Evolutionary conservation across 768 basidiomycete genomes (phyloP), one percentile per base, ranked within the genome.

Genomic region (Lentinula detonsa): DNA sequence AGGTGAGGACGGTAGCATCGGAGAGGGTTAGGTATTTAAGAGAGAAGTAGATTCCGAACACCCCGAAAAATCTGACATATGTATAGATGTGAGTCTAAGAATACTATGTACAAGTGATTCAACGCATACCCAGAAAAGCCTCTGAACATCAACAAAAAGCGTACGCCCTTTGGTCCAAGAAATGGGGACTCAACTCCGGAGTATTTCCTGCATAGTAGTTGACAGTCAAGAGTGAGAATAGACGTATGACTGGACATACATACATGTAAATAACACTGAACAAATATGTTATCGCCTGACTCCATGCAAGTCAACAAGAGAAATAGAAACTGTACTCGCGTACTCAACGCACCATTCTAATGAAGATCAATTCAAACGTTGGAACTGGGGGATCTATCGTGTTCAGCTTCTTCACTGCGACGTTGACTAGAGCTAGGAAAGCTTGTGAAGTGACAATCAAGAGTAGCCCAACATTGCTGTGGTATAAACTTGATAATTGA

Each of bases 1-100:
- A 95, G 0, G 85, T 85, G 51, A 96, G 74, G 4, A 90, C 88
- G 0, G 85, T 87, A 0, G 90, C 84, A 69, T 95, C 93, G 1
- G 88, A 87, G 0, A 95, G 76, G 0, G 89, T 88, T 3, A 94
- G 79, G 70, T 87, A 90, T 70, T 85, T 79, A 10, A 93, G 73
- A 1, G 89, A 84, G 66, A 83, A 88, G 69, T 88, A 90, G n/a
- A 83, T 74, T 15, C 86, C 84, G 60, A 83, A 84, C 5, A 92
- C 72, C 4, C 86, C 87, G 57, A 91, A 80, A 70, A 92, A 95
- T 2, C 88, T 59, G 5, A 37, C 64, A 64, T 10, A 28, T 10
- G 10, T 7, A 21, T 39, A 4, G 46, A 15, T 63, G 62, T 59
- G 64, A 65, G 31, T 28, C 53, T 61, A 61, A 50, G 28, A 54